Conservation (phyloP, 75 land plant species). For the Picea glauca region DNA sequence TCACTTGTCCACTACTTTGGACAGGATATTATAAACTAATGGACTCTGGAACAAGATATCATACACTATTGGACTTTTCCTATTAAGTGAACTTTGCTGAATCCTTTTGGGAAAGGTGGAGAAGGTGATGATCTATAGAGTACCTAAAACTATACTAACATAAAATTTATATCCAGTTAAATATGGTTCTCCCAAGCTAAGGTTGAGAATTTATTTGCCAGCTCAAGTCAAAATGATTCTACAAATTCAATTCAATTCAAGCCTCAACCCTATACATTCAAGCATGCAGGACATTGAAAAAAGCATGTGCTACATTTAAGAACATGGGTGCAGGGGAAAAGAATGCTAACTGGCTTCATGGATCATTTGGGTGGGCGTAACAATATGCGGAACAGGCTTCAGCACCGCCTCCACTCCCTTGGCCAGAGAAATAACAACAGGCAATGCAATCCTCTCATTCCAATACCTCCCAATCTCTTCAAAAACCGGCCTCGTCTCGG, state of each 20-base stretch:
- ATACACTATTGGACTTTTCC: too few relatives aligned
- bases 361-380: slow-evolving; percentile 95
- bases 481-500: slow-evolving; percentile 74
- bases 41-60: too few relatives aligned
- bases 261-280: not conserved
- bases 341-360: slow-evolving; percentile 67
- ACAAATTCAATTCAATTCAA: not conserved
- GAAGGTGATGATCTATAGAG: too few relatives aligned
- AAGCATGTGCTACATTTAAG: not conserved
- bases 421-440: slow-evolving; percentile 75
- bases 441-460: slow-evolving; percentile 74
- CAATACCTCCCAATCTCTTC: slow-evolving; percentile 78
- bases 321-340: not conserved
- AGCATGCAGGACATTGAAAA: not conserved
- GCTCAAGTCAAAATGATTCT: not conserved
- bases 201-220: too few relatives aligned
- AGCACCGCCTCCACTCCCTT: slow-evolving; percentile 91
- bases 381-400: slow-evolving; percentile 71
- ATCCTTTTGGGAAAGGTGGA: too few relatives aligned
- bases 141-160: not conserved
- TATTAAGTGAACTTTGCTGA: too few relatives aligned
- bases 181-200: not conserved
- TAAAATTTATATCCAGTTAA: not conserved
- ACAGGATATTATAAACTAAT: too few relatives aligned
- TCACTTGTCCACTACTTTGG: too few relatives aligned